Percentiles rank a stretch among this genome's conserved stretches.
phyloP scores from a whole-genome alignment of 148 eudicot genomes.

The Persicaria tinctoria region DNA sequence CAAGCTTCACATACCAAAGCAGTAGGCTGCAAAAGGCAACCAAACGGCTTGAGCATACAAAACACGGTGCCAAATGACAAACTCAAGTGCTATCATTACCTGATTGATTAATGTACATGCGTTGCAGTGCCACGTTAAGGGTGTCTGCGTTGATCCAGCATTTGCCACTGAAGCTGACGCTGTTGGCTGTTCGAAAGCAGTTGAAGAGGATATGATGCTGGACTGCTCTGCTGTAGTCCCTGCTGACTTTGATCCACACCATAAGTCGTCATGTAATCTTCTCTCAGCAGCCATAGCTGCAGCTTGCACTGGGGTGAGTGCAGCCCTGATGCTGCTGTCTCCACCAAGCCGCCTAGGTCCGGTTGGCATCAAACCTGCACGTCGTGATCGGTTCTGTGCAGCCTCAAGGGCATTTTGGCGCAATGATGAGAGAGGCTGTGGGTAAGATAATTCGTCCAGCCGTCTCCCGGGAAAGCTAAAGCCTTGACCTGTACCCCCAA shows the following conservation, averaged over 20 bases:
- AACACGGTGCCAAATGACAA: neutral
- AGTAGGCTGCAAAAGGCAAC: conserved; percentile 26
- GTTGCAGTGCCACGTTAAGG: conserved; percentile 50
- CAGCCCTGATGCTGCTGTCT: conserved; percentile 60
- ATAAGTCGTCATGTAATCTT: conserved; percentile 79
- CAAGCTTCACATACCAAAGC: conserved; percentile 54
- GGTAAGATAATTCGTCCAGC: conserved; percentile 58
- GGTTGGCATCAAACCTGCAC: conserved; percentile 51
- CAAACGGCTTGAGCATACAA: neutral
- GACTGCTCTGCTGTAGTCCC: conserved; percentile 1
- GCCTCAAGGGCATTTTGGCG: conserved; percentile 51
- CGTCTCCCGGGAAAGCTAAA: conserved; percentile 84
- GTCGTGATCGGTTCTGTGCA: conserved; percentile 64
- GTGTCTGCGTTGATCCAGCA: neutral
- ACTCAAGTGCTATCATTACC: conserved; percentile 24
- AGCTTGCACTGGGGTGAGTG: conserved; percentile 82
- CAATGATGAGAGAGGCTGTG: conserved; percentile 62
- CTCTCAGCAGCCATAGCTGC: conserved; percentile 99
- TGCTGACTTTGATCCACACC: conserved; percentile 62
- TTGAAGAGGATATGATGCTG: conserved; percentile 10
- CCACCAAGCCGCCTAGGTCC: conserved; percentile 90
- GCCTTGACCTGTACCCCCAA: conserved; percentile 62
- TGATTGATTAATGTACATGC: conserved; percentile 63
- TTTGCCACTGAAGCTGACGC: neutral
- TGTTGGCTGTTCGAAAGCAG: conserved; percentile 7